Conservation (phyloP, 176 grass and related monocot species). For the Oryza punctata region DNA sequence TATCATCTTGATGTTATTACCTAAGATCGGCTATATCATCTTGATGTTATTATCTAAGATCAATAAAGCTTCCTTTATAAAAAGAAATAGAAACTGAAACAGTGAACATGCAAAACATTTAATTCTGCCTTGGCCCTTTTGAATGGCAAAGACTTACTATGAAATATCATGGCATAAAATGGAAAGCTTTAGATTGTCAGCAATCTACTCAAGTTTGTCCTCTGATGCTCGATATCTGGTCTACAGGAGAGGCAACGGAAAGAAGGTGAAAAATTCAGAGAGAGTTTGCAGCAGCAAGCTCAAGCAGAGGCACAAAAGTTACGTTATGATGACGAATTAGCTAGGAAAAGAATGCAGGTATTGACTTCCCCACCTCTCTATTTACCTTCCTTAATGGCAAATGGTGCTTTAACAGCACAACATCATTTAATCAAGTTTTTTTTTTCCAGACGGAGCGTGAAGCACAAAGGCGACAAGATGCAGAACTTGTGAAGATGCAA, state of each 20-base stretch:
- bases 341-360: slow-evolving; percentile 89
- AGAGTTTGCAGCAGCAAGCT: slow-evolving; percentile 55
- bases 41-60: too few relatives aligned
- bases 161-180: neutral
- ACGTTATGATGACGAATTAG: slow-evolving; percentile 84
- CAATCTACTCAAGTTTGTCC: neutral
- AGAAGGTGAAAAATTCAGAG: slow-evolving; percentile 73
- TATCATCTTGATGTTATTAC: too few relatives aligned
- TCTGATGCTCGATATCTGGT: slow-evolving; percentile 32
- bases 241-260: slow-evolving; percentile 67
- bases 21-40: too few relatives aligned
- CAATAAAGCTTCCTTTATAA: too few relatives aligned
- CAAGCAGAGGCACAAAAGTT: slow-evolving; percentile 79
- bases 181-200: slow-evolving; percentile 20
- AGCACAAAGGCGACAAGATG: slow-evolving; percentile 63
- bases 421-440: slow-evolving; percentile 22
- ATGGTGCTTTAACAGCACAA: neutral
- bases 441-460: slow-evolving; percentile 72
- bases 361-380: neutral
- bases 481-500: slow-evolving; percentile 94
- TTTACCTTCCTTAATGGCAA: slow-evolving; percentile 2
- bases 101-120: neutral
- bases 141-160: slow-evolving; percentile 17
- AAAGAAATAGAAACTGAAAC: neutral
- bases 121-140: neutral